Conservation (phyloP, 768 basidiomycete species). For the Tulasnella sp. region DNA sequence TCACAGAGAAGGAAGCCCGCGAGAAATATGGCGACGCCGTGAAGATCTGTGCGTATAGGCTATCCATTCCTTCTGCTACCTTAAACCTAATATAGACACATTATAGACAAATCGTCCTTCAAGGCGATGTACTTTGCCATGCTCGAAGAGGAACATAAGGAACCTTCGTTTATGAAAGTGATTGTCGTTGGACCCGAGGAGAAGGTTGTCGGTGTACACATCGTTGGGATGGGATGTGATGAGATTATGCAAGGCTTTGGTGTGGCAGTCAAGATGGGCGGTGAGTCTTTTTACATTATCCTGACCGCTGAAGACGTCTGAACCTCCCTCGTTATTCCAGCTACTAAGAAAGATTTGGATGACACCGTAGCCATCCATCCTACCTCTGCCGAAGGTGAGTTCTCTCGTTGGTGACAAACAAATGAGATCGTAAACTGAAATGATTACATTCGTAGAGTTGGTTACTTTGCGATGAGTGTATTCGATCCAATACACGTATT, state of each 20-base stretch:
- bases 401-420: neutral
- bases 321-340: too few relatives aligned
- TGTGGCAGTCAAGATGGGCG: slow-evolving; percentile 96
- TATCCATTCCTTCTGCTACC: neutral
- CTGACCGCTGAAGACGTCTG: too few relatives aligned
- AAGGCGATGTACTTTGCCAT: slow-evolving; percentile 86
- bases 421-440: neutral
- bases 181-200: slow-evolving; percentile 81
- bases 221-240: slow-evolving; percentile 85
- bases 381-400: slow-evolving; percentile 30
- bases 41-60: slow-evolving; percentile 72
- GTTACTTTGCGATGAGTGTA: too few relatives aligned
- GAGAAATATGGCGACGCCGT: slow-evolving; percentile 79
- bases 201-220: slow-evolving; percentile 91
- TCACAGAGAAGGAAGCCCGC: slow-evolving; percentile 85
- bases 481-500: too few relatives aligned
- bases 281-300: slow-evolving; percentile 31
- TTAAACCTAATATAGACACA: slow-evolving; percentile 4
- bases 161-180: slow-evolving; percentile 90
- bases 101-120: slow-evolving; percentile 66
- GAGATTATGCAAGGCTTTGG: slow-evolving; percentile 93
- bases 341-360: slow-evolving; percentile 67
- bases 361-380: slow-evolving; percentile 90
- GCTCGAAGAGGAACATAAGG: slow-evolving; percentile 80
- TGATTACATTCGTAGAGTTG: too few relatives aligned